Evolutionary conservation across 345 rosid species (phyloP).

Genomic region (Mangifera indica): DNA sequence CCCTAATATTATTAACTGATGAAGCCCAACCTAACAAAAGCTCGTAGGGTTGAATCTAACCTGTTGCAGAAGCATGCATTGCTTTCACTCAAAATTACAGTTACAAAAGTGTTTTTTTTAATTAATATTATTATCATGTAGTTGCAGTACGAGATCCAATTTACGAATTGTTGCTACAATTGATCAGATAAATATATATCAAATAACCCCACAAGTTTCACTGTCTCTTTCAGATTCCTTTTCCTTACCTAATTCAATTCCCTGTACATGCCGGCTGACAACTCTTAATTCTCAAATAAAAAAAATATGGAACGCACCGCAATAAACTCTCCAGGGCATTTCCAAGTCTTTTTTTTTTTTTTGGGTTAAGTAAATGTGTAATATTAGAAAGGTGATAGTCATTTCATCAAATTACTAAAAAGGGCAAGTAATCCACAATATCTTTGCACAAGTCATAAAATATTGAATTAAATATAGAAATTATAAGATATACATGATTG

Average conservation of each 20-base stretch:
- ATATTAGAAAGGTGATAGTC: conserved; percentile 25
- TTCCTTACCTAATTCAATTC: conserved; percentile 32
- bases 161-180: not conserved
- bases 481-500: no score
- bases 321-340: conserved; percentile 1
- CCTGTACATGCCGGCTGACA: conserved; percentile 19
- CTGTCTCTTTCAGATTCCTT: conserved; percentile 16
- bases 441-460: no score
- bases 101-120: no score
- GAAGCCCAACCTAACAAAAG: not conserved
- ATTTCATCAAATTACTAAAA: not conserved
- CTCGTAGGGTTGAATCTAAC: not conserved
- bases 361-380: no score
- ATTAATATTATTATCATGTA: not conserved
- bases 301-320: not conserved
- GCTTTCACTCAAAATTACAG: not conserved
- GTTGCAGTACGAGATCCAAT: not conserved
- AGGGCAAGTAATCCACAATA: no score
- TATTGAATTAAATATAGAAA: no score
- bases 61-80: not conserved
- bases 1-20: no score
- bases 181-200: not conserved
- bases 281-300: not conserved
- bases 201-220: conserved; percentile 20
- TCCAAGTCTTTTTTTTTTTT: conserved; percentile 19